Conservation (phyloP, 805 yeast species). For the Metschnikowia reukaufii region DNA sequence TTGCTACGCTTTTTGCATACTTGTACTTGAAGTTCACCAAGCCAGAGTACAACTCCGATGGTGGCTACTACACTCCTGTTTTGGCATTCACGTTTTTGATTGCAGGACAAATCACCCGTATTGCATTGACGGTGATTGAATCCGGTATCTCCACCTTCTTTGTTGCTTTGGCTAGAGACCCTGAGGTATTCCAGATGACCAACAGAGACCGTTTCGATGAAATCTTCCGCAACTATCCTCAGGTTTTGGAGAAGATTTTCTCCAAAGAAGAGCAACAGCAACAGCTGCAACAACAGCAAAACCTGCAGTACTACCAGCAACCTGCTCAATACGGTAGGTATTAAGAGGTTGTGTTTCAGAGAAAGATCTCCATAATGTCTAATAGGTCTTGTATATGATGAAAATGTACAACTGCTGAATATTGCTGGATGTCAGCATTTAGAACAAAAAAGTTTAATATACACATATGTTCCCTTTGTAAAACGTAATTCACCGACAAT, state of each 20-base stretch:
- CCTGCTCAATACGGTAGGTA: constrained; percentile 13
- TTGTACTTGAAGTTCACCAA: constrained; percentile 65
- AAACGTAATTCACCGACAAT: no score
- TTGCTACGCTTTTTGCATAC: constrained; percentile 59
- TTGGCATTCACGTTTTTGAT: constrained; percentile 73
- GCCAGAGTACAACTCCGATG: constrained; percentile 62
- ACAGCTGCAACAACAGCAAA: constrained; percentile 12
- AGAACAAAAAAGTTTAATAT: no score
- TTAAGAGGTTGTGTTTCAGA: background rate
- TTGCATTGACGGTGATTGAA: constrained; percentile 71
- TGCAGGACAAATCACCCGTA: constrained; percentile 71
- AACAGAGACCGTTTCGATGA: constrained; percentile 68
- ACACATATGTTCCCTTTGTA: no score
- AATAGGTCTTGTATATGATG: no score
- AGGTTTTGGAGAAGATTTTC: constrained; percentile 53
- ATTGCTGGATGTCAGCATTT: no score
- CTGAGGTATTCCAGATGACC: constrained; percentile 73
- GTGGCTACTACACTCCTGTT: constrained; percentile 67
- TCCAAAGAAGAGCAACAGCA: constrained; percentile 16
- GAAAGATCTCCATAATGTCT: background rate
- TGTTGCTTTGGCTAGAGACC: constrained; percentile 80
- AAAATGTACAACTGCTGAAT: no score
- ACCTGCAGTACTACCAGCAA: constrained; percentile 16
- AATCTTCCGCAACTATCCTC: constrained; percentile 65
- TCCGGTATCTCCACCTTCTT: constrained; percentile 84